These are phyloP conservation scores for Nemania diffusa DNA, from an alignment of 2,329 filamentous ascomycete species.

Conservation along the genomic window DNA sequence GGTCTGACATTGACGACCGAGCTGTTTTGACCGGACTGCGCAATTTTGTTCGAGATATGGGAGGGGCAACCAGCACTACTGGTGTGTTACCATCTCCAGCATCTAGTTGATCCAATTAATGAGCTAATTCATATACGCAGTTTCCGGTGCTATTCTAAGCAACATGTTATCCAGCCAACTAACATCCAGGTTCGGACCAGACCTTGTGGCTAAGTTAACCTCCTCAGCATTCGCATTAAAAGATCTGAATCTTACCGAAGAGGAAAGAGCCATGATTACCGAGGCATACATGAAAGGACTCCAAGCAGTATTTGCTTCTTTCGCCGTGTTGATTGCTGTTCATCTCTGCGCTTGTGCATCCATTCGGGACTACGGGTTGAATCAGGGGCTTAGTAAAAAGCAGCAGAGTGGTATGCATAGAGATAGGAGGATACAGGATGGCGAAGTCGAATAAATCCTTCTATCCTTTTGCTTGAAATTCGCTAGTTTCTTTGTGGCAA, in stretches of 20 bases:
- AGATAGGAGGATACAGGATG: too few relatives aligned
- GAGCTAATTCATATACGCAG: background rate
- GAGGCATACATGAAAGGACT: slow-evolving; percentile 19
- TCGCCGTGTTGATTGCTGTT: slow-evolving; percentile 11
- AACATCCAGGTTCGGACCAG: slow-evolving; percentile 7
- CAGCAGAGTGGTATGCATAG: background rate
- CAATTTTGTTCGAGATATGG: slow-evolving; percentile 17
- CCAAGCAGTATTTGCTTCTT: slow-evolving; percentile 13
- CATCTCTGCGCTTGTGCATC: slow-evolving; percentile 10
- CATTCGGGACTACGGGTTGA: slow-evolving; percentile 14
- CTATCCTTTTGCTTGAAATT: too few relatives aligned
- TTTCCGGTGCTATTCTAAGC: slow-evolving; percentile 19
- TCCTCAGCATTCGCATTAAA: slow-evolving; percentile 19
- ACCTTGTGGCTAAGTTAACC: slow-evolving; percentile 6
- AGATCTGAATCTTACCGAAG: slow-evolving; percentile 3
- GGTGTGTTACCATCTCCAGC: background rate
- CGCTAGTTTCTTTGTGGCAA: too few relatives aligned
- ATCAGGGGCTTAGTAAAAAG: background rate
- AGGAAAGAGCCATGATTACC: slow-evolving; percentile 7
- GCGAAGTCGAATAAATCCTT: too few relatives aligned
- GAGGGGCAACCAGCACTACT: slow-evolving; percentile 19
- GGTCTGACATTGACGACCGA: slow-evolving; percentile 13
- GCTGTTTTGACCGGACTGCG: slow-evolving; percentile 22
- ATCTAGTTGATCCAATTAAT: background rate
- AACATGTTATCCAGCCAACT: slow-evolving; percentile 13